These are phyloP conservation scores for Terana coerulea DNA, from an alignment of 768 basidiomycete species.

Conservation along the genomic window DNA sequence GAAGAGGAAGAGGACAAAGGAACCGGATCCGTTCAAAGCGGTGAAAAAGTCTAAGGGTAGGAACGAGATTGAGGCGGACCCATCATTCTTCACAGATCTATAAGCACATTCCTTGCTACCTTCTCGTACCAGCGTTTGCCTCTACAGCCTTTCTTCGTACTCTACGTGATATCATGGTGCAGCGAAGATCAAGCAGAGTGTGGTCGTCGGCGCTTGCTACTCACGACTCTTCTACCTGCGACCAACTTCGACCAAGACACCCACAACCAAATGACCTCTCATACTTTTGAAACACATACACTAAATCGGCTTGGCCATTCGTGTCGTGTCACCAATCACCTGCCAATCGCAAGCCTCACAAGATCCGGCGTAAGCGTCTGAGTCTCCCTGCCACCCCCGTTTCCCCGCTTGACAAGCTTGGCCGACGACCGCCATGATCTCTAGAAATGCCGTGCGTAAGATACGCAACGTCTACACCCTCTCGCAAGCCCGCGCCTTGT, in stretches of 20 bases:
- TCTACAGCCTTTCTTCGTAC: too few relatives aligned
- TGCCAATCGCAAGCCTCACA: too few relatives aligned
- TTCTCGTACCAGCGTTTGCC: too few relatives aligned
- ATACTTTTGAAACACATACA: too few relatives aligned
- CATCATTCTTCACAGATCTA: constrained; percentile 64
- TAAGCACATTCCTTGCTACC: constrained; percentile 24
- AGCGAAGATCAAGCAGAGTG: too few relatives aligned
- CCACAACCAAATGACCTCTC: too few relatives aligned
- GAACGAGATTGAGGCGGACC: constrained; percentile 52
- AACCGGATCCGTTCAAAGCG: constrained; percentile 41
- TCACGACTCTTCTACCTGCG: too few relatives aligned
- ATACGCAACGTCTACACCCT: background rate
- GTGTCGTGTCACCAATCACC: too few relatives aligned
- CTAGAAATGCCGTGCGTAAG: background rate
- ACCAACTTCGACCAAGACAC: too few relatives aligned
- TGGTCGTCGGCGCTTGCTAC: too few relatives aligned
- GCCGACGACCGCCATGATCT: constrained; percentile 4
- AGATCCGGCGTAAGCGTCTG: constrained; percentile 6
- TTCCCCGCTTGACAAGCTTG: background rate
- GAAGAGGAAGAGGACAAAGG: constrained; percentile 57
- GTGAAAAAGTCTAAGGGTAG: constrained; percentile 54
- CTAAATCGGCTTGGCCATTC: too few relatives aligned
- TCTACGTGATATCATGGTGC: too few relatives aligned
- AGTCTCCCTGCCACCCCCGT: constrained; percentile 4
- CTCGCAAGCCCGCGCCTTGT: constrained; percentile 54